Percentiles rank a stretch among this genome's conserved stretches.
phyloP scores from a whole-genome alignment of 345 rosid genomes.

The Ceriops decandra region DNA sequence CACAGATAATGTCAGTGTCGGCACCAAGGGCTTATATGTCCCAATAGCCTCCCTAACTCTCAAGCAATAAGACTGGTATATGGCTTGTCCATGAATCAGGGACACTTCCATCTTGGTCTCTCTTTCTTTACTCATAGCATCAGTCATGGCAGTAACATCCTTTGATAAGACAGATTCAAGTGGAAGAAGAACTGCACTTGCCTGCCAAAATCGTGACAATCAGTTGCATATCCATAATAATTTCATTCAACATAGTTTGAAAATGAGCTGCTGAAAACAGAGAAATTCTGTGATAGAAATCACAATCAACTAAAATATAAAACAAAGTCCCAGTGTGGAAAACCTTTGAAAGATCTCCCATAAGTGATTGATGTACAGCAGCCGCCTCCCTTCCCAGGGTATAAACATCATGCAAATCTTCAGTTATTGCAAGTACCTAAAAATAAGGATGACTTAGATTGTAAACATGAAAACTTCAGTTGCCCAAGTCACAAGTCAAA shows the following conservation, averaged over 20 bases:
- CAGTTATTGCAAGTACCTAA: constrained; percentile 86
- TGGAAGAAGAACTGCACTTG: constrained; percentile 72
- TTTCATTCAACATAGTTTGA: no score
- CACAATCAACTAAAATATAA: neutral
- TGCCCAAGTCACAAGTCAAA: neutral
- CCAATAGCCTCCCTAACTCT: constrained; percentile 73
- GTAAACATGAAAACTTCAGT: neutral
- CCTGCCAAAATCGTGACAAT: constrained; percentile 39
- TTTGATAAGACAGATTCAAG: constrained; percentile 69
- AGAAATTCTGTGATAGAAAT: no score
- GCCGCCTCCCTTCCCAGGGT: constrained; percentile 85
- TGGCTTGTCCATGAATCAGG: constrained; percentile 85
- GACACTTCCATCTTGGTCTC: constrained; percentile 78
- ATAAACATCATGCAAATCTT: constrained; percentile 84
- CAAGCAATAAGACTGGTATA: constrained; percentile 74
- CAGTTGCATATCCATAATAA: constrained; percentile 4
- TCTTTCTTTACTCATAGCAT: constrained; percentile 64
- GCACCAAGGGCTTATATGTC: constrained; percentile 55
- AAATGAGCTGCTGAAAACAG: no score
- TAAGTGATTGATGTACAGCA: constrained; percentile 59
- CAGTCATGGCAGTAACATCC: constrained; percentile 83
- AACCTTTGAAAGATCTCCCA: constrained; percentile 85
- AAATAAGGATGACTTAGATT: constrained; percentile 19
- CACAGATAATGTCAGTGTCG: constrained; percentile 52
- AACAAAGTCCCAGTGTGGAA: constrained; percentile 12